Percentiles rank a stretch among this genome's conserved stretches.
phyloP scores from a whole-genome alignment of 2,329 filamentous ascomycete species.

The Cryphonectria naterciae region DNA sequence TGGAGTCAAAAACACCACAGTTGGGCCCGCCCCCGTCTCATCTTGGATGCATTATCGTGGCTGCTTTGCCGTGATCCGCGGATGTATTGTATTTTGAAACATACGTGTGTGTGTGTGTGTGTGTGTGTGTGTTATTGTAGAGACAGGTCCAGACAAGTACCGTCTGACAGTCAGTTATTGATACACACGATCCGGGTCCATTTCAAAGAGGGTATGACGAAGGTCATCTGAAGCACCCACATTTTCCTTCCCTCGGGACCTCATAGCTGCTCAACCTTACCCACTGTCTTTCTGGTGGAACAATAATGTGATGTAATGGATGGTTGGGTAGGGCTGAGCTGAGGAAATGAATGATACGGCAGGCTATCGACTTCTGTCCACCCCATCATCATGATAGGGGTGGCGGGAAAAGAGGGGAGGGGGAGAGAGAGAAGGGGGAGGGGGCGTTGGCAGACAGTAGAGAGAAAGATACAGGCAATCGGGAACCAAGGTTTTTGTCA shows the following conservation, averaged over 20 bases:
- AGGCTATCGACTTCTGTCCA: neutral
- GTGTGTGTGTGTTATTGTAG: neutral
- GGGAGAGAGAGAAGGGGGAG: no score
- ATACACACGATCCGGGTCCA: neutral
- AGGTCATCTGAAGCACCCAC: neutral
- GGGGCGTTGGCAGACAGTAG: neutral
- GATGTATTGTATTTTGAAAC: neutral
- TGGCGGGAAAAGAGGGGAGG: neutral
- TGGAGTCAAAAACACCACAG: conserved; percentile 5
- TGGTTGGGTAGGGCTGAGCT: neutral
- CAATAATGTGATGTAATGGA: neutral
- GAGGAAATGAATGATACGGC: neutral
- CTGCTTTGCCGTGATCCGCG: neutral
- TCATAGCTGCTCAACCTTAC: neutral
- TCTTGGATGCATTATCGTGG: neutral
- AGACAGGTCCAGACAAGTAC: neutral
- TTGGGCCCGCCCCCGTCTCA: neutral
- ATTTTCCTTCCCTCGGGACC: neutral
- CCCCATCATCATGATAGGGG: neutral
- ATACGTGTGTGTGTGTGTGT: neutral
- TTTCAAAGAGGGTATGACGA: neutral
- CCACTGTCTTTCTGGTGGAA: no score
- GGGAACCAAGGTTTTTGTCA: no score
- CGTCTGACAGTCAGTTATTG: neutral
- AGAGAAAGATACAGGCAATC: neutral